These are phyloP conservation scores for Fusarium sp. DNA, from an alignment of 2,329 filamentous ascomycete genomes.

Conservation along the genomic window DNA sequence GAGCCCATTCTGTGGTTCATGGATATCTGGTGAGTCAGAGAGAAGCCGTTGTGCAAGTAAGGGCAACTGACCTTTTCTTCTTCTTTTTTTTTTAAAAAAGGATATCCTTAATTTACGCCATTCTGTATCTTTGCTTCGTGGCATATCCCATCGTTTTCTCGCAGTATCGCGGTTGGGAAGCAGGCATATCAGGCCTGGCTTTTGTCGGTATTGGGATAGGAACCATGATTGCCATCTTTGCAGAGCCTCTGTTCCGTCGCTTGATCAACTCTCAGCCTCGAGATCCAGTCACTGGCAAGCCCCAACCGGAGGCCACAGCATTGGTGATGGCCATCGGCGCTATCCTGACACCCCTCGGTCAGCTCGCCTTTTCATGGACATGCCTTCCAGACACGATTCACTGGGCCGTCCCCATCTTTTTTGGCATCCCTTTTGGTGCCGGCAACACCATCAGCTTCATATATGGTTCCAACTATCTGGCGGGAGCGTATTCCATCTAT, in stretches of 20 bases:
- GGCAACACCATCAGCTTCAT: constrained; percentile 85
- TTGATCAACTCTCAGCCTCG: constrained; percentile 80
- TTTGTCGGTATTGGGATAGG: constrained; percentile 77
- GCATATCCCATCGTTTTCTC: constrained; percentile 88
- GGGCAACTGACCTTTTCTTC: constrained; percentile 11
- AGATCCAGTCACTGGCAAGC: constrained; percentile 78
- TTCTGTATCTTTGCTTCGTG: constrained; percentile 90
- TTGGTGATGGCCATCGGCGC: constrained; percentile 81
- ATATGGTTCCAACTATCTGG: constrained; percentile 82
- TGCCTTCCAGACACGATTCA: constrained; percentile 79
- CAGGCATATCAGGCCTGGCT: constrained; percentile 77
- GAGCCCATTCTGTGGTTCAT: constrained; percentile 84
- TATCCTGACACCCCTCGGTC: constrained; percentile 76
- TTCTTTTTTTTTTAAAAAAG: too few relatives aligned
- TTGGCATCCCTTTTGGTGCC: constrained; percentile 80
- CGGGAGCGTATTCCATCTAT: constrained; percentile 81
- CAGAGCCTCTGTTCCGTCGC: constrained; percentile 76
- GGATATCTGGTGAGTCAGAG: constrained; percentile 64
- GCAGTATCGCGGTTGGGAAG: constrained; percentile 77
- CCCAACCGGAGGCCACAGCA: constrained; percentile 82
- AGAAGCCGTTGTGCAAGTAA: neutral
- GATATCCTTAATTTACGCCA: constrained; percentile 85
- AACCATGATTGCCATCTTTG: constrained; percentile 66
- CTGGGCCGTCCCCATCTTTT: constrained; percentile 81
- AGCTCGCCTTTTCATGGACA: constrained; percentile 90